Percentiles rank a stretch among this genome's conserved stretches.
These are phyloP conservation scores for Ceriops decandra DNA, from an alignment of 345 rosid species.

Conservation along the genomic window DNA sequence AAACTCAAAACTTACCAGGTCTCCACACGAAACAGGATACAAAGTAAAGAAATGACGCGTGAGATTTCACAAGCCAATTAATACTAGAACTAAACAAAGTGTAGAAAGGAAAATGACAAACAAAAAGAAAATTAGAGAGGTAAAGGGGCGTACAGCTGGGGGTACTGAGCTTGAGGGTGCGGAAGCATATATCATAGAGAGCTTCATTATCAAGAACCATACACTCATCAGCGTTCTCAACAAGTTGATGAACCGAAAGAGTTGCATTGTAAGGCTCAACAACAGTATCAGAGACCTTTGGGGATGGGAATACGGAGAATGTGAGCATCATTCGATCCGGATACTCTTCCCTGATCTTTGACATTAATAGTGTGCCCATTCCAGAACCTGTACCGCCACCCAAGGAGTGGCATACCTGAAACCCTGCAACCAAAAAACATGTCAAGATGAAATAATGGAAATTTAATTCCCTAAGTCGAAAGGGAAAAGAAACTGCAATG, in stretches of 20 bases:
- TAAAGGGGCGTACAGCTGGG: conserved; percentile 63
- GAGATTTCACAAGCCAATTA: background rate
- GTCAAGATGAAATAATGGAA: no score
- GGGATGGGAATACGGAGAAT: conserved; percentile 82
- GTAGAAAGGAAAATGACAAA: background rate
- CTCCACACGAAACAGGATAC: no score
- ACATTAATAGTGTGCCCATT: conserved; percentile 74
- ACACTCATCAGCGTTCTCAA: conserved; percentile 82
- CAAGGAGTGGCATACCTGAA: conserved; percentile 77
- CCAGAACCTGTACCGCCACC: conserved; percentile 87
- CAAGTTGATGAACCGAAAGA: conserved; percentile 75
- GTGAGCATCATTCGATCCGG: conserved; percentile 89
- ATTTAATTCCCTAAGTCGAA: no score
- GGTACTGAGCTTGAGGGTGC: conserved; percentile 80
- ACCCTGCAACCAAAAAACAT: conserved; percentile 39
- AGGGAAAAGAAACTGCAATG: no score
- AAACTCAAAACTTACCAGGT: no score
- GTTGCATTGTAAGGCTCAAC: conserved; percentile 81
- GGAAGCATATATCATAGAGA: conserved; percentile 75
- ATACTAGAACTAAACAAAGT: background rate
- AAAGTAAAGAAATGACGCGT: no score
- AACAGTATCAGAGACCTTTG: conserved; percentile 77
- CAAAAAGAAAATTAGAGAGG: background rate
- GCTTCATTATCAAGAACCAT: conserved; percentile 85
- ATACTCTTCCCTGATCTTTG: conserved; percentile 71